Base-by-base conservation (phyloP, 371 early-diverging fungal genomes). In the Rhizomucor pusillus region DNA sequence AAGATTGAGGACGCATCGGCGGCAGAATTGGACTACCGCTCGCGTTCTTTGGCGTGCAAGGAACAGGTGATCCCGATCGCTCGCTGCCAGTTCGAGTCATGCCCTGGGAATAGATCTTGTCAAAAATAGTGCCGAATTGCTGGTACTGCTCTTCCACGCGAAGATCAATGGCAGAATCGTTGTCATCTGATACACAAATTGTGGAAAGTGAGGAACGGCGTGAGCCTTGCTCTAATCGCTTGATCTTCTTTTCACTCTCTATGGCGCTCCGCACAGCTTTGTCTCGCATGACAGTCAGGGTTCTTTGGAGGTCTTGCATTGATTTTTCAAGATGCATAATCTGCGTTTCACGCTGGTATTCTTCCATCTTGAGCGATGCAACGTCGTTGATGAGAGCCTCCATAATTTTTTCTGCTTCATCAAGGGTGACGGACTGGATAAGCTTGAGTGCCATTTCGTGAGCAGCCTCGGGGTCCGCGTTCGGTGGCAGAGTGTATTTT, bases 361-460 rank as follows among this genome's bases (percentile, higher is more conserved):
- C 82, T 19, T 76, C 69, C 52, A 87, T 75, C 1, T 87, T 82
- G 5, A 86, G 73, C 11, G 76, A 70, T 35, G 92, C 82, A 36
- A 93, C 75, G 58, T 93, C 92, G 34, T 91, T 88, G 46, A 93
- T 75, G 22, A 92, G 66, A 48, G 85, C 69, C 64, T 89, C 88
- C 5, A 87, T 56, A 51, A 93, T 76, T 22, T 80, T 77, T 29
- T 87, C 82, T 5, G 87, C 66, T 69, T 95, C 94, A n/a, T 73
- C 63, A 20, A 69, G 57, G 33, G 88, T 84, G 36, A 93, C 60
- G 0, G 86, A 76, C 52, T 81, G 77, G 39, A 93, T 63, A 23
- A 94, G 67, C 34, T 82, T 79, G 9, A 85, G 59, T 5, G 88
- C 81, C 51, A 73, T 70, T 18, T 82, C 85, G 49, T 81, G 86